Base-by-base conservation (phyloP, 1,284 basidiomycete species). In the Marasmius tenuissimus region DNA sequence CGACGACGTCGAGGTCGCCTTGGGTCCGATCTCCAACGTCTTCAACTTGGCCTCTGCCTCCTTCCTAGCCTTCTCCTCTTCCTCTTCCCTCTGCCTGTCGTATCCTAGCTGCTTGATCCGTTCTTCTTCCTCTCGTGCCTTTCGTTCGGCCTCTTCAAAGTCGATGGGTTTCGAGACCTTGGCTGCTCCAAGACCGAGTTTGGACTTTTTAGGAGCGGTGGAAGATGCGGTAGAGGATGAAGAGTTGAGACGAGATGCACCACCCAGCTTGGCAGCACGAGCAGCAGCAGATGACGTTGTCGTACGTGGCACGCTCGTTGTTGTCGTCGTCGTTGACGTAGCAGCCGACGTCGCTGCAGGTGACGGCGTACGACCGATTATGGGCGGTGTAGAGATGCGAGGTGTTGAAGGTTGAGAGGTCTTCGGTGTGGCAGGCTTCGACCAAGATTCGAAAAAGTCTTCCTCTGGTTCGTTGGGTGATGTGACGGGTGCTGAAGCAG, bases 401-500 rank as follows among this genome's bases (percentile, higher is more conserved):
- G 84, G 79, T 9, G 84, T 83, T 20, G 84, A 75, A 6, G 86
- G 73, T 1, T 82, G 70, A 10, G 84, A 76, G 3, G 84, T 66
- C 65, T 85, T 88, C 6, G 85, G 83, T 0, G 83, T 79, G 11
- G 83, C 76, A 1, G 93, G 89, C 72, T 96, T 96, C 67, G 97
- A 95, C 95, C 96, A 98, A 38, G 93, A 91, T 59, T 93, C 89
- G 78, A 98, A 98, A 75, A 98, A 99, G 75, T 98, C 96, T 57
- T 94, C 93, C 14, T 92, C 92, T 2, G 71, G 83, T 87, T 10
- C 78, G 80, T 49, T 81, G 82, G 52, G 52, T 12, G 52, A 54
- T 37, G 52, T 54, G 34, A n/a, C 16, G 5, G 76, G 73, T 27
- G 27, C 27, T 27, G 27, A 27, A 0, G 78, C 70, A 69, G 20